Base-by-base conservation (phyloP, 345 rosid genomes). In the Euphorbia peplus region DNA sequence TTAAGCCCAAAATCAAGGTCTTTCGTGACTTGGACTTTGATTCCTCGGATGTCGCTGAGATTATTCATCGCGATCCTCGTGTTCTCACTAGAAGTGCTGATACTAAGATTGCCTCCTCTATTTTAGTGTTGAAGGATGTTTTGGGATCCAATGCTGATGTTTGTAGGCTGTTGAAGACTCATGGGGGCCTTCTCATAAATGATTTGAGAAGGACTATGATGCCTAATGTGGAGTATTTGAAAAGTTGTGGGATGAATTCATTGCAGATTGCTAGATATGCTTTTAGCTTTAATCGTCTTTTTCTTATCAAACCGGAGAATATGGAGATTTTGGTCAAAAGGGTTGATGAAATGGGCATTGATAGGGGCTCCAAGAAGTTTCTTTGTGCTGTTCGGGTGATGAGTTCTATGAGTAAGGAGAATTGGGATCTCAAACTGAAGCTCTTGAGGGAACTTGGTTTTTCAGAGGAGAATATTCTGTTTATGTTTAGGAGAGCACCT, bases 131-230 rank as follows among this genome's bases (percentile, higher is more conserved):
- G 46, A 74, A 66, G 58, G 37, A 41, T 47, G 63, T 82, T 65
- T 13, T 79, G 26, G 78, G 77, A 47, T 74, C 80, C 0, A 63
- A 35, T 62, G 73, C 42, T 1, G 32, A 1, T 39, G 78, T 76
- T 59, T 15, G 18, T 61, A 67, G 52, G 44, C 13, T 60, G 13
- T 41, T 79, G 50, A 77, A 68, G 65, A 46, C 5, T 29, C 39
- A 30, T 22, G 53, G 61, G 28, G 72, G 80, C 70, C 75, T 75
- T 64, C 41, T 80, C 53, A 60, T 35, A 18, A 25, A 1, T 41
- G 67, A 80, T 77, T 70, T 75, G 76, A 57, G 75, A 42, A 77
- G 64, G 65, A 70, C 76, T 4, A 37, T 80, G 80, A 16, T 74
- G 41, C 82, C 83, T 15, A 77, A 64, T 22, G 44, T 83, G 14